A percentile compares a stretch with the other conserved stretches of the same genome.
These are phyloP conservation scores for Thinopyrum elongatum DNA, from an alignment of 176 grass and related monocot genomes.

Conservation along the genomic window DNA sequence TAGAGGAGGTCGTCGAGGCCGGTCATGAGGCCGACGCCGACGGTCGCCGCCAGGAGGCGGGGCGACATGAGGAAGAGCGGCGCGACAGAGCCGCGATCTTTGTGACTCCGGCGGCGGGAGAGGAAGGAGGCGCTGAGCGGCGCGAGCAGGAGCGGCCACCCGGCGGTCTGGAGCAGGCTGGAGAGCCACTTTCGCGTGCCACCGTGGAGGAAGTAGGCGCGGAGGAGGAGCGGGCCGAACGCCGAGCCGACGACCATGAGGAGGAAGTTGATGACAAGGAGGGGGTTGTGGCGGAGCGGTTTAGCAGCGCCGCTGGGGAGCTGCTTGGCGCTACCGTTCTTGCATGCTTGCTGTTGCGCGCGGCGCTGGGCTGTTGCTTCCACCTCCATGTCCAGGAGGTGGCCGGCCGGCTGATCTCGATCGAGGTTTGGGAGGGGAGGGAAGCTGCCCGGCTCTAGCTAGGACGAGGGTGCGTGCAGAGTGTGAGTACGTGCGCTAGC, in stretches of 20 bases:
- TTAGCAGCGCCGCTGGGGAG: not conserved
- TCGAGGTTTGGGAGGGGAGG: not conserved
- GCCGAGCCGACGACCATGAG: constrained; percentile 55
- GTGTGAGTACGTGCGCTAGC: not conserved
- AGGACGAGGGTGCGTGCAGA: not conserved
- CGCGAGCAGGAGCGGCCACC: constrained; percentile 57
- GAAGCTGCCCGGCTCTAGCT: not conserved
- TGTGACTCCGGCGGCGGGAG: not conserved
- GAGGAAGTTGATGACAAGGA: constrained; percentile 53
- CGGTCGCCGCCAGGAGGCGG: constrained; percentile 38
- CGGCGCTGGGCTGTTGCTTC: constrained; percentile 30
- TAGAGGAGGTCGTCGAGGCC: constrained; percentile 72
- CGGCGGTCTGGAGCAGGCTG: constrained; percentile 60
- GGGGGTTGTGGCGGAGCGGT: constrained; percentile 16
- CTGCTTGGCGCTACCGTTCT: not conserved
- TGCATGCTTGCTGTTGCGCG: constrained; percentile 27
- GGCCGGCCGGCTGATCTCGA: not conserved
- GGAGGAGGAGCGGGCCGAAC: constrained; percentile 59
- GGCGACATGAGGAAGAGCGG: constrained; percentile 51
- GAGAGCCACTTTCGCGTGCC: constrained; percentile 69
- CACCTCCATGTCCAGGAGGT: constrained; percentile 38
- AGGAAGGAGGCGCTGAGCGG: constrained; percentile 61
- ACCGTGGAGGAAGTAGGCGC: constrained; percentile 74
- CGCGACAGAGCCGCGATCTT: not conserved
- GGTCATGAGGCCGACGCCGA: constrained; percentile 51